A percentile compares a stretch with the other conserved stretches of the same genome.
Conservation (phyloP, 78 protist species). For the Dictyostelium firmibasis region DNA sequence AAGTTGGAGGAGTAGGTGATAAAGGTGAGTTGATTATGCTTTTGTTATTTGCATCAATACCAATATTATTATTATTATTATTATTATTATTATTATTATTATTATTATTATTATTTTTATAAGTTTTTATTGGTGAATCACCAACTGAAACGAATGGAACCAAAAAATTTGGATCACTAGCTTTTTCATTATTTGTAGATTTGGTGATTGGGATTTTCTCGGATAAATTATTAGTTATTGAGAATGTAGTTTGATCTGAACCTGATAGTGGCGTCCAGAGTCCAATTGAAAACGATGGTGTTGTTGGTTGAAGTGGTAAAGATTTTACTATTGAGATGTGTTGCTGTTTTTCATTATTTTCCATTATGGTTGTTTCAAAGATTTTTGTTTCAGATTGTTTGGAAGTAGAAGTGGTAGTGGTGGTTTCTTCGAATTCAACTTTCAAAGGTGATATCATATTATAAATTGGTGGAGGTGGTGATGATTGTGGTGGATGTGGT, state of each 20-base stretch:
- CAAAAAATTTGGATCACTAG: not conserved
- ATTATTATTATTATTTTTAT: not conserved
- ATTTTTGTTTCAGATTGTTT: too few species aligned
- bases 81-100: not conserved
- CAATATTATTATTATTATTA: not conserved
- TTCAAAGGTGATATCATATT: not conserved
- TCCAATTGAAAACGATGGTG: not conserved
- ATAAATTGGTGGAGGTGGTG: not conserved
- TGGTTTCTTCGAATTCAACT: not conserved
- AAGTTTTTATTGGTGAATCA: not conserved
- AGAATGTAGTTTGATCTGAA: not conserved
- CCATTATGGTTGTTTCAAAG: not conserved
- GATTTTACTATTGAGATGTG: not conserved
- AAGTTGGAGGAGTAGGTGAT: slow-evolving; percentile 47
- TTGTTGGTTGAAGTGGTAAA: not conserved
- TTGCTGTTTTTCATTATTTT: not conserved
- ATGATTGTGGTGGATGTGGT: not conserved
- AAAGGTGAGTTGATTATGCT: not conserved
- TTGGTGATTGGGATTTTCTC: not conserved
- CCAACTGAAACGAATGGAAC: not conserved
- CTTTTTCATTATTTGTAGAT: not conserved
- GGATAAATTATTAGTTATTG: not conserved
- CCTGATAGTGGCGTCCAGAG: not conserved
- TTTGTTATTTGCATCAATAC: not conserved
- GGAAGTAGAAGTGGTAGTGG: not conserved